Base-by-base conservation (phyloP, 805 yeast genomes). In the Candida manassasensis region DNA sequence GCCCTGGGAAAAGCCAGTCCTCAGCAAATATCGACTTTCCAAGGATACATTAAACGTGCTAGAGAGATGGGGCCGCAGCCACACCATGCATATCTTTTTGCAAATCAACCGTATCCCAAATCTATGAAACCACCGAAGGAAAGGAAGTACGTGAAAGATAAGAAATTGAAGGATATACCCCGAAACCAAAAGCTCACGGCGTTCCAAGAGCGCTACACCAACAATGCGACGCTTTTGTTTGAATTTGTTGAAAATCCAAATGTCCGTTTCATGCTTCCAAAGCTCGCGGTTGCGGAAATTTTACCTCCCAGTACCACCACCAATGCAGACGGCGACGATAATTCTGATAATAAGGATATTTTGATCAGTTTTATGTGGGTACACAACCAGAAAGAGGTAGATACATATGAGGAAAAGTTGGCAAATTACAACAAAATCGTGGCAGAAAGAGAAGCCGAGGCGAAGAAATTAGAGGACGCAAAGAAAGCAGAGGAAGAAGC, bases 221-320 rank as follows among this genome's bases (percentile, higher is more conserved):
- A 72, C 24, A 75, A 77, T 47, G 87, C 94, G 0, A 82, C 85
- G 35, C 54, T 93, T 26, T 80, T 88, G 4, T 80, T 90, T 55
- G 98, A 93, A 56, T 90, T 79, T 60, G 72, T 73, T 18, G 97
- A 93, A 48, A 81, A 79, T 52, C 75, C 93, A 0, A 71, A 80
- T 30, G 80, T 80, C 6, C 71, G 97, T 39, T 90, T 73, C 49
- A 61, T 73, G 39, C 52, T 90, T 0, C 97, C 97, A 0, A 79
- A 79, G 44, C 76, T 86, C 42, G 73, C 94, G 1, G 72, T 90
- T 3, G 63, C 83, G 39, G 97, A 89, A 58, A 63, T 74, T 1
- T 29, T 55, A 10, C 61, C 65, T 1, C 48, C 50, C 3, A 34
- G 37, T 8, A 49, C 39, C 36, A 54, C 26, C 51, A 49, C 27